Base-by-base conservation (phyloP, 805 yeast genomes). In the Wickerhamiella alocasiicola region DNA sequence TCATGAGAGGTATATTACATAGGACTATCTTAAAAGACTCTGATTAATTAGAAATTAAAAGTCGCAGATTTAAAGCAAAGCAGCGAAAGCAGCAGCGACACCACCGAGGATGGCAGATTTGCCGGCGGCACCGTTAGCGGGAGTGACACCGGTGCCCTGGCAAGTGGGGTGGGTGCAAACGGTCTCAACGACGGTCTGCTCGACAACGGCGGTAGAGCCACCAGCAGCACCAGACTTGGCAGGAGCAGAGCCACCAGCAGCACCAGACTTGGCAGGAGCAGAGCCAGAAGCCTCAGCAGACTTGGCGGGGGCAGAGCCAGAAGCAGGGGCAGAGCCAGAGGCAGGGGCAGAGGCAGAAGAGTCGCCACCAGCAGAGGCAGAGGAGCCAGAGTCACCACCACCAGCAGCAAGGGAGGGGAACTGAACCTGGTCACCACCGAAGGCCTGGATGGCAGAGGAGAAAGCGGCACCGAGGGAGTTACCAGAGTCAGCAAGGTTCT, bases 321-420 rank as follows among this genome's bases (percentile, higher is more conserved):
- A 13, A 17, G 40, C 37, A 28, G 42, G 11, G 18, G 46, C 3
- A 21, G 42, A 32, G 44, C 39, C 32, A 35, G 45, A 21, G 38
- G 13, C 23, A 44, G 20, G 16, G 27, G 44, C 40, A 16, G 36
- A 19, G n/a, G 44, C 43, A 26, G 46, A 13, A 17, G 45, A 29
- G 23, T 24, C 43, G 18, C 42, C 26, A 23, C 27, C 30, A 33
- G 24, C 33, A 23, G 42, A 40, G 41, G 18, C 39, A 13, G 37
- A 13, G 15, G 36, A 31, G 25, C 44, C 36, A 19, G 39, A 36
- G 33, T 43, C 15, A 15, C 37, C 34, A 16, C 44, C 36, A 27
- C 46, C 44, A 23, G 41, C 31, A 33, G 41, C 39, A 19, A 28
- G 27, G 28, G 45, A 35, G 38, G 42, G 42, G 36, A 39, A 31